phyloP scores from a whole-genome alignment of 1,139 yeast genomes.

The Debaryomycetaceae sp. region DNA sequence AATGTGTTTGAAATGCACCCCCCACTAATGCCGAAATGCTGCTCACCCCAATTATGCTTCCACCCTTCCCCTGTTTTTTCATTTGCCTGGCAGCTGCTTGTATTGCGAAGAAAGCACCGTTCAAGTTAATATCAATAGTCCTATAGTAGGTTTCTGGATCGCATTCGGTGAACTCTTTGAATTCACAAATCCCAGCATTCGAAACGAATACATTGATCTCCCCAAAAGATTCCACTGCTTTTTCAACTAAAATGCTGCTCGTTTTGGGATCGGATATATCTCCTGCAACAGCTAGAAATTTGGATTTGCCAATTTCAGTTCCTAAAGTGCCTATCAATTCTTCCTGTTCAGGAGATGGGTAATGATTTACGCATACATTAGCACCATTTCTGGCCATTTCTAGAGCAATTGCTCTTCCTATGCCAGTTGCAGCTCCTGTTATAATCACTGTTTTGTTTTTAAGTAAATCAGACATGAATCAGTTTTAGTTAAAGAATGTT shows the following conservation, averaged over 20 bases:
- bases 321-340: constrained; percentile 6
- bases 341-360: constrained; percentile 7
- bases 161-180: constrained; percentile 24
- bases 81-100: constrained; percentile 47
- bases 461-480: background rate
- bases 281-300: constrained; percentile 29
- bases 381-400: constrained; percentile 21
- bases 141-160: constrained; percentile 26
- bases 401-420: constrained; percentile 36
- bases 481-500: too few relatives aligned
- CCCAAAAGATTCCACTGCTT: constrained; percentile 29
- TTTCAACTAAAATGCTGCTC: constrained; percentile 14
- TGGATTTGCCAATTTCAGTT: constrained; percentile 11
- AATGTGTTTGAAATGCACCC: constrained; percentile 38
- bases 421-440: constrained; percentile 41
- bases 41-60: constrained; percentile 41
- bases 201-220: constrained; percentile 33
- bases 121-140: constrained; percentile 35
- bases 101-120: constrained; percentile 42
- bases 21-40: constrained; percentile 41
- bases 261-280: constrained; percentile 33
- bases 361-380: constrained; percentile 17
- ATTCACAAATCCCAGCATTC: constrained; percentile 39
- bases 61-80: constrained; percentile 44
- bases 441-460: constrained; percentile 16